Evolutionary conservation across 495 filamentous ascomycete genomes (phyloP), one percentile per base, ranked within the genome.

Genomic region (Glonium stellatum): DNA sequence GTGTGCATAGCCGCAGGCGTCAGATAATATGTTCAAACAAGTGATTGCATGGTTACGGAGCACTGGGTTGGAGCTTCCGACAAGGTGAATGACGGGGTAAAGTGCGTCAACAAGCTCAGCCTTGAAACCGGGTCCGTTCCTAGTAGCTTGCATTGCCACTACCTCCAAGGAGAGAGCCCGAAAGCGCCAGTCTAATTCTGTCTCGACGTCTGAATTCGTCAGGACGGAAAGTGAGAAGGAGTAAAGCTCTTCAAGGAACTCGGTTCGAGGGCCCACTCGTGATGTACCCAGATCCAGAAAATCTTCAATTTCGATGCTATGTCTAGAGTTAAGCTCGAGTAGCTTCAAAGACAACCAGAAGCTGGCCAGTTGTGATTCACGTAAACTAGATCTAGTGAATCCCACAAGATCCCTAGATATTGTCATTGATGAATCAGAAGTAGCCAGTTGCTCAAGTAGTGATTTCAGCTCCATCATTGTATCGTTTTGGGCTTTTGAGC

Each of bases 71-170:
- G 74, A 77, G 4, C 89, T 92, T 5, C 90, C 90, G n/a, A 97
- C 77, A 36, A 90, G 81, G 51, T 96, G 88, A 0, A 95, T 77
- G 19, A 95, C 80, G 1, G 93, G 92, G 70, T 96, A 97, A 8
- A 99, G 77, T 1, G 90, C 85, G 61, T 99, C 93, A 58, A 96
- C 87, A 10, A 99, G 78, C 68, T 97, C 92, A 2, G 82, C 79
- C 15, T 88, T 83, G 70, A 97, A 99, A 6, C 81, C 82, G 52
- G 61, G 53, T 31, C 70, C 71, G 58, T 73, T 70, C 34, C 72
- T 69, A 18, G 65, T 69, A 19, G 73, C 75, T 67, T 77, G 77
- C 18, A 74, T 59, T 13, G 74, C 65, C 18, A 72, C 59, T 21
- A 65, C 62, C 41, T 77, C 72, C 21, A 74, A 59, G 35, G 73